Evolutionary conservation across 176 grass and related monocot genomes (phyloP).

Genomic region (Eleusine indica): DNA sequence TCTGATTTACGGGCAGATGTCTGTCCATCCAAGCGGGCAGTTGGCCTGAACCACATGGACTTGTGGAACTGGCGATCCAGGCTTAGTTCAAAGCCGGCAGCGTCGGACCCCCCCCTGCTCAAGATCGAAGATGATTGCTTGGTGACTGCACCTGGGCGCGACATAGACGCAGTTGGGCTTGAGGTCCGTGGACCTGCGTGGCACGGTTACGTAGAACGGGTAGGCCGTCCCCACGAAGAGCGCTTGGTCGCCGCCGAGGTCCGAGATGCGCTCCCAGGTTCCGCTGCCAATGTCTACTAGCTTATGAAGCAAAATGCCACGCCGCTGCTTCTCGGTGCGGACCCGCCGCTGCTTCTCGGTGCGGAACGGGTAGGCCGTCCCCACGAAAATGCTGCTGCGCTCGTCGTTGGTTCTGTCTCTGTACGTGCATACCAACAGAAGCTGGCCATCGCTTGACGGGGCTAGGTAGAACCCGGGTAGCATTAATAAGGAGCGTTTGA

Average conservation of each 20-base stretch:
- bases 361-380: too few species aligned
- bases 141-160: background rate
- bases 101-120: background rate
- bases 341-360: too few species aligned
- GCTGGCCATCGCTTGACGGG: background rate
- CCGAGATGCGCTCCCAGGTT: background rate
- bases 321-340: too few species aligned
- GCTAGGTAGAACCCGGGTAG: too few species aligned
- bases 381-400: too few species aligned
- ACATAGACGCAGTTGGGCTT: conserved; percentile 1
- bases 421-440: background rate
- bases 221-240: conserved; percentile 16
- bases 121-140: background rate
- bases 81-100: too few species aligned
- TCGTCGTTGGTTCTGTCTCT: background rate
- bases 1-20: background rate
- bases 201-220: background rate
- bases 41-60: background rate
- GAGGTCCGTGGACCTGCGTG: background rate
- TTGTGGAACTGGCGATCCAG: background rate
- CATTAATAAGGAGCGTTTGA: too few species aligned
- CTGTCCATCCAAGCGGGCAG: background rate
- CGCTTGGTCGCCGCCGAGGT: background rate
- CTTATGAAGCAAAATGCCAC: background rate
- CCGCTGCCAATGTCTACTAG: background rate